Evolutionary conservation across 1,284 basidiomycete species (phyloP), one percentile per base, ranked within the genome.

Genomic region (Gymnopus androsaceus): DNA sequence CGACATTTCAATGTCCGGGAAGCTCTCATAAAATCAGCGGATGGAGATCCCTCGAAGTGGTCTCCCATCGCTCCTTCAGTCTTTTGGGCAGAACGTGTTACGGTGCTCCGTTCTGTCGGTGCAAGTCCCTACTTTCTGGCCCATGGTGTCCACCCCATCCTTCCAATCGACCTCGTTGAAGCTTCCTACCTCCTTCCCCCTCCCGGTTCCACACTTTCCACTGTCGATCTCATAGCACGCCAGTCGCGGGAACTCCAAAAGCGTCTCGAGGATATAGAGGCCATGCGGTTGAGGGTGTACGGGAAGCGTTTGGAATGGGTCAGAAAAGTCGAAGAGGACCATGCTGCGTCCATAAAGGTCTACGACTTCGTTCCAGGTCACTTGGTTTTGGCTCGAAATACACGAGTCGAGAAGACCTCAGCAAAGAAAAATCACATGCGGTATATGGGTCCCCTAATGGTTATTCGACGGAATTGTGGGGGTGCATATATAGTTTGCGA

Each of bases 101-200:
- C 66, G 0, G 59, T 59, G 2, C 27, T 55, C 4, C 36, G 56
- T 12, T 44, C 57, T 0, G 66, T 61, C 2, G 64, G 66, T 1
- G 51, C 54, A 30, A 64, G 63, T 2, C 67, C 66, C 1, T 67
- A 59, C 51, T 63, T 60, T 25, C 57, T 63, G 19, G 61, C 61
- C 0, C 58, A 61, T 23, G 66, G 63, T 0, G 51, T 61, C 1
- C 54, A 68, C 34, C 64, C 57, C 0, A 14, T 65, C 3, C 45
- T 66, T 9, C 64, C 63, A 0, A 56, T 69, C 11, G 63, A 68
- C 38, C 31, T 69, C 1, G 38, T 50, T 5, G 57, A 67, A 56
- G 59, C 60, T 8, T 37, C 48, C 8, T 50, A 33, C 23, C 33
- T 50, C 3, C 11, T 50, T 27, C 48, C 48, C 9, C 28, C 28